Evolutionary conservation across 192 early-diverging fungal species (phyloP).

Genomic region (Bifiguratus adelaidae): DNA sequence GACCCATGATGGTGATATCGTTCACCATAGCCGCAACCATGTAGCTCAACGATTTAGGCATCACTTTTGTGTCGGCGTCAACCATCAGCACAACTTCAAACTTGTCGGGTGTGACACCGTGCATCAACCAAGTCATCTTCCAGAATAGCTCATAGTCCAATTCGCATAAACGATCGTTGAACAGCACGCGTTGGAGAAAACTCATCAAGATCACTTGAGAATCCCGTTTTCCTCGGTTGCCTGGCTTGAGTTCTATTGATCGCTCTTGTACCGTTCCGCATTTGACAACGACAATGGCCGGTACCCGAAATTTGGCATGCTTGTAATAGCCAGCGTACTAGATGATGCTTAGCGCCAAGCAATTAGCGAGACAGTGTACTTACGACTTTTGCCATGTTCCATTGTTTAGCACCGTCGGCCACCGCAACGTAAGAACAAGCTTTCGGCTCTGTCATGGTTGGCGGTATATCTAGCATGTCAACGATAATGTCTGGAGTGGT

Average conservation of each 20-base stretch:
- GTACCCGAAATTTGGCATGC: constrained; percentile 38
- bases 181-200: constrained; percentile 71
- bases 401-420: constrained; percentile 68
- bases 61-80: constrained; percentile 78
- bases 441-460: constrained; percentile 49
- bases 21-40: constrained; percentile 83
- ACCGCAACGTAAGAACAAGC: constrained; percentile 68
- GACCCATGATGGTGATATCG: constrained; percentile 77
- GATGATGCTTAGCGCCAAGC: constrained; percentile 3
- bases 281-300: constrained; percentile 59
- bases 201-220: constrained; percentile 91
- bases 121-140: constrained; percentile 65
- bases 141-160: constrained; percentile 88
- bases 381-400: constrained; percentile 73
- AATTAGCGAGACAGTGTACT: constrained; percentile 5
- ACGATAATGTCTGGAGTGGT: constrained; percentile 63
- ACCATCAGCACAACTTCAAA: constrained; percentile 74
- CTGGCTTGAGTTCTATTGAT: constrained; percentile 54
- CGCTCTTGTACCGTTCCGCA: constrained; percentile 61
- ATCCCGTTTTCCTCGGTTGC: constrained; percentile 87
- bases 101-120: constrained; percentile 76
- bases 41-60: constrained; percentile 54
- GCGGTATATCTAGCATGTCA: constrained; percentile 56
- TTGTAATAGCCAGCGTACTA: constrained; percentile 64
- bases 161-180: constrained; percentile 79